These are phyloP conservation scores for Hortiboletus rubellus DNA, from an alignment of 1,284 basidiomycete genomes.

Conservation along the genomic window DNA sequence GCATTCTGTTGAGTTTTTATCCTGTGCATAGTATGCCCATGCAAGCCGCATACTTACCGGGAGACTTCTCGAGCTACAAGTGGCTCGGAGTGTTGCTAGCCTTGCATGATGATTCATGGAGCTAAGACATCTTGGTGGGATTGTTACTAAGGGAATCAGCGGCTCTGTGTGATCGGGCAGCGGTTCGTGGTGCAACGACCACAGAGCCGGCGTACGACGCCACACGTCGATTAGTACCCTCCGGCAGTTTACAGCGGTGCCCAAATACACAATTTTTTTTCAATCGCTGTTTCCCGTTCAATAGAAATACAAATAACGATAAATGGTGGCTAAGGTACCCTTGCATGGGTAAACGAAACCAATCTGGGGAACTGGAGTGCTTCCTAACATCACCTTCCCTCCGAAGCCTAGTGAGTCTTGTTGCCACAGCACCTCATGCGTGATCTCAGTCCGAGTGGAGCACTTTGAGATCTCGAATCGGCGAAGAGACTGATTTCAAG, in stretches of 20 bases:
- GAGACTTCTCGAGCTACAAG: neutral
- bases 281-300: no score
- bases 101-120: neutral
- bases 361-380: neutral
- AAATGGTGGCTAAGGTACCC: no score
- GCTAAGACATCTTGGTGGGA: neutral
- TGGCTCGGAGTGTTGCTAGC: neutral
- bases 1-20: neutral
- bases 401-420: neutral
- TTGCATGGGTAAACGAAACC: neutral
- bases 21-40: neutral
- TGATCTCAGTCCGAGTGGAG: neutral
- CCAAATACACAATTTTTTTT: no score
- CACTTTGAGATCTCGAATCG: neutral
- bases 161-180: neutral
- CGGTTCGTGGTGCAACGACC: neutral
- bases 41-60: neutral
- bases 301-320: no score
- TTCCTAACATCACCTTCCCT: neutral
- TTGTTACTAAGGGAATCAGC: neutral
- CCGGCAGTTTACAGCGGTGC: no score
- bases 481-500: slow-evolving; percentile 1
- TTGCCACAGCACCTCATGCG: slow-evolving; percentile 1
- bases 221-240: no score
- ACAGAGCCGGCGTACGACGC: neutral